Conservation (phyloP, 2,329 filamentous ascomycete genomes). For the Penicillium concentricum region DNA sequence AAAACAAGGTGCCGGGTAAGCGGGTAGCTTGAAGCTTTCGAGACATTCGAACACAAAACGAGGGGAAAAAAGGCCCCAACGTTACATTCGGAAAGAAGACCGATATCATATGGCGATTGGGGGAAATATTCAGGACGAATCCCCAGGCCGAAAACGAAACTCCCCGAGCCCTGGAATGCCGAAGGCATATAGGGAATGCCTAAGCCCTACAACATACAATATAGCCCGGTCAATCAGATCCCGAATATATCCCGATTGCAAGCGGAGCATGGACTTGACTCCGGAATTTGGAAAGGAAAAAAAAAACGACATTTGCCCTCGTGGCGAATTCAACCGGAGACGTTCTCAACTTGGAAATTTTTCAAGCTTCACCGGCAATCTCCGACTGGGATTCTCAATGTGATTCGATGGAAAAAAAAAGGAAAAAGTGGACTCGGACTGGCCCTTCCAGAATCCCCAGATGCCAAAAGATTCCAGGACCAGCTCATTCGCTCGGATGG, state of each 20-base stretch:
- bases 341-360: slow-evolving; percentile 4
- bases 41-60: slow-evolving; percentile 8
- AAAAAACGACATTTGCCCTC: neutral
- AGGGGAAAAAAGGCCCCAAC: slow-evolving; percentile 17
- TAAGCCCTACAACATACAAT: no score
- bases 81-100: slow-evolving; percentile 12
- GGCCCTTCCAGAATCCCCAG: slow-evolving; percentile 13
- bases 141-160: neutral
- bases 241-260: neutral
- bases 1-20: slow-evolving; percentile 11
- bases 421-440: slow-evolving; percentile 13
- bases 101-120: neutral
- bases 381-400: slow-evolving; percentile 4
- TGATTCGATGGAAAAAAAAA: slow-evolving; percentile 12
- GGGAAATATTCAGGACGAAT: neutral
- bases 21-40: neutral
- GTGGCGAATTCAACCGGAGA: neutral
- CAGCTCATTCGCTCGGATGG: slow-evolving; percentile 8
- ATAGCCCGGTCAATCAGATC: neutral
- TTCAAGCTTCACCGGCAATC: slow-evolving; percentile 14
- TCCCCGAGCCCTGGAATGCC: neutral
- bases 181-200: no score
- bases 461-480: neutral
- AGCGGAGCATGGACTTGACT: neutral
- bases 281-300: neutral